Base-by-base conservation (phyloP, 768 basidiomycete genomes). In the Trametes meyenii region DNA sequence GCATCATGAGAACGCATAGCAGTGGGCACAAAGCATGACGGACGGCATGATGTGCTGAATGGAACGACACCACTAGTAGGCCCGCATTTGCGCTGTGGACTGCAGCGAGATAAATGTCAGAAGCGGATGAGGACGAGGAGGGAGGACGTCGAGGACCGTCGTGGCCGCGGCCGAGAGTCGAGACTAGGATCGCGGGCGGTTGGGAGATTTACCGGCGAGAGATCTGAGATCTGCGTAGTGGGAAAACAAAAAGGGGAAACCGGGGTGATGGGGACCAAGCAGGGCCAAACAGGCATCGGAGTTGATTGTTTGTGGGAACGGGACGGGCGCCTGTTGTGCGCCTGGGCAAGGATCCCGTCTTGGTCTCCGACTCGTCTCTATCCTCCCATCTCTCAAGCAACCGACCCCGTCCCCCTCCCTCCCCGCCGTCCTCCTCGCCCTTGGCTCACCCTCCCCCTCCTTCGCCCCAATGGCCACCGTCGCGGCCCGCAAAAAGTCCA, bases 401-500 rank as follows among this genome's bases (percentile, higher is more conserved):
- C 61, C 55, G 43, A 40, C 62, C 53, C 61, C 19, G 39, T 39
- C 62, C 39, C 48, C 19, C 50, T 51, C 59, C 16, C 46, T 58
- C 40, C 10, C 52, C 52, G 36, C 54, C 54, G 26, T 49, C 64
- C 56, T 58, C 54, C 58, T 55, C 40, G 53, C 43, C 52, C 58
- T 38, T 36, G 40, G 24, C 52, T 12, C 53, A 11, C 55, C 50
- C 46, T 48, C 53, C 46, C 29, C 49, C 58, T 46, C 56, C 48
- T 35, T 50, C 61, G 64, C 66, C 69, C 59, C 66, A 65, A 83
- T 83, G 82, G 73, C 82, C 73, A 73, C 70, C 66, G 71, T 80
- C 74, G 82, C 88, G 69, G 85, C 81, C 75, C 86, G 71, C 65
- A 72, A 72, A 72, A 72, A 72, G 69, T 71, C 71, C 61, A 78